phyloP scores from a whole-genome alignment of 768 basidiomycete species.

The Baorangia bicolor region DNA sequence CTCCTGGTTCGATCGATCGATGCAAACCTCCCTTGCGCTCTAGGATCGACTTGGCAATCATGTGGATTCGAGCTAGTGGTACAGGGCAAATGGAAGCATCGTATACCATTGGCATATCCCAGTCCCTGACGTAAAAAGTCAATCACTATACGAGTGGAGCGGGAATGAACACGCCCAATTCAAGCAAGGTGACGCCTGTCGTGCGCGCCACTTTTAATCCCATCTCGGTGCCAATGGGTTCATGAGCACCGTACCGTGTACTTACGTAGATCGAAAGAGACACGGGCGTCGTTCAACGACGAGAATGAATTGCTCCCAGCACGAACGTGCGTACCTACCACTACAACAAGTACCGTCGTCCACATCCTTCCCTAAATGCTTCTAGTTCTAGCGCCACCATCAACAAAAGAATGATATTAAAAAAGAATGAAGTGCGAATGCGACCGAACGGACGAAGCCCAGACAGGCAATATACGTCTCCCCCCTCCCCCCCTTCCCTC shows the following conservation, averaged over 20 bases:
- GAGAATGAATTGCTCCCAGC: neutral
- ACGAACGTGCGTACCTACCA: neutral
- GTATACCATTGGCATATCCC: no score
- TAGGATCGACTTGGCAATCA: neutral
- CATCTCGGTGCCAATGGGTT: neutral
- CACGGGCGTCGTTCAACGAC: slow-evolving; percentile 14
- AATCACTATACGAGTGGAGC: neutral
- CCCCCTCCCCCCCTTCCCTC: neutral
- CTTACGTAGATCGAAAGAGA: neutral
- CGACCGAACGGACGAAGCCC: slow-evolving; percentile 1
- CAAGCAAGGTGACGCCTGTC: neutral
- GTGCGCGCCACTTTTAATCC: no score
- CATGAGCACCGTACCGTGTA: neutral
- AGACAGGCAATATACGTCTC: slow-evolving; percentile 10
- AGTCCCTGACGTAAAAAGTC: neutral
- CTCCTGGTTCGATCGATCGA: neutral
- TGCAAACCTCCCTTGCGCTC: neutral
- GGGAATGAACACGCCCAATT: neutral
- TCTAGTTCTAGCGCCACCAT: slow-evolving; percentile 8
- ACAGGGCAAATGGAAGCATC: neutral
- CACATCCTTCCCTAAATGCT: neutral
- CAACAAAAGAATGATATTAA: slow-evolving; percentile 29
- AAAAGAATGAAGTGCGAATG: slow-evolving; percentile 27
- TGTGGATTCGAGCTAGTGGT: neutral
- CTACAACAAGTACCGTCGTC: neutral